Percentiles rank a stretch among this genome's conserved stretches.
Evolutionary conservation across 345 rosid genomes (phyloP).

Genomic region (Citrus sinensis): DVS_A1.0 CM039165.1:36356001-36356500

Average conservation of each 20-base stretch:
- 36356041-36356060: background rate
- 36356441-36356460: background rate
- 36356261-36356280: background rate
- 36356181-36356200: background rate
- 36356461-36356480: background rate
- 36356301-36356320: background rate
- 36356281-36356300: background rate
- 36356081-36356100: background rate
- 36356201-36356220: background rate
- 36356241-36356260: background rate
- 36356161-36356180: background rate
- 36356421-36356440: background rate
- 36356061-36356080: background rate
- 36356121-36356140: background rate
- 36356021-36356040: background rate
- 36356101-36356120: background rate
- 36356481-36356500: background rate
- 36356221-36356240: background rate
- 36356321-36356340: background rate
- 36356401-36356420: background rate
- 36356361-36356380: background rate
- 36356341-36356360: background rate
- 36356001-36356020: background rate
- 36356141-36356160: background rate
- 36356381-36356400: background rate